Base-by-base conservation (phyloP, 106 monocot species). In the Ottelia alismoides region DNA sequence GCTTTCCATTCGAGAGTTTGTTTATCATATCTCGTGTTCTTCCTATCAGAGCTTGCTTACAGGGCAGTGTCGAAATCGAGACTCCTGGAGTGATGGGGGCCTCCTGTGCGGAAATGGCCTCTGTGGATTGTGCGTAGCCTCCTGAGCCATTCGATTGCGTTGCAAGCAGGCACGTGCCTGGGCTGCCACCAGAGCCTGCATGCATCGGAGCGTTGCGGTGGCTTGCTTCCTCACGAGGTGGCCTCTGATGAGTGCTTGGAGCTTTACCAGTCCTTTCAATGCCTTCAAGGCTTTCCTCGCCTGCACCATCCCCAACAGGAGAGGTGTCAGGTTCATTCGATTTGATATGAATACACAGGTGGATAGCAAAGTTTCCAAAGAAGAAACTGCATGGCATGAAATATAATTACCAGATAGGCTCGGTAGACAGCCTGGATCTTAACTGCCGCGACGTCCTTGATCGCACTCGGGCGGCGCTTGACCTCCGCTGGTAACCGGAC, bases 391-490 rank as follows among this genome's bases (percentile, higher is more conserved):
- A 7, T 43, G 6, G 6, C 10, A 43, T 43, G 40, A 16, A 6
- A 43, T 43, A 43, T 43, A 28, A 1, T 3, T 81, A 87, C 87
- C 81, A 87, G 55, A 57, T 78, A 75, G 23, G 70, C 58, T 47
- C 81, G 47, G 75, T 81, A 87, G 52, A 69, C 53, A 16, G 78
- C 46, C 61, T 87, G 87, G 45, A 87, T 87, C 69, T 75, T 87
- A 49, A 65, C 51, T 1, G 78, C 87, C 0, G 87, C 78, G 4
- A 49, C 64, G 24, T 72, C 82, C 47, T 75, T 81, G 4, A 58
- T 28, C 19, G 60, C 28, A 17, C 67, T 56, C 10, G n/a, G n/a
- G n/a, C n/a, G n/a, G n/a, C n/a, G n/a, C n/a, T n/a, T n/a, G n/a
- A n/a, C n/a, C n/a, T n/a, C n/a, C n/a, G n/a, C n/a, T n/a, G n/a